Evolutionary conservation across 208 protist species (phyloP).

Genomic region (Wallacemonas collosoma): DNA sequence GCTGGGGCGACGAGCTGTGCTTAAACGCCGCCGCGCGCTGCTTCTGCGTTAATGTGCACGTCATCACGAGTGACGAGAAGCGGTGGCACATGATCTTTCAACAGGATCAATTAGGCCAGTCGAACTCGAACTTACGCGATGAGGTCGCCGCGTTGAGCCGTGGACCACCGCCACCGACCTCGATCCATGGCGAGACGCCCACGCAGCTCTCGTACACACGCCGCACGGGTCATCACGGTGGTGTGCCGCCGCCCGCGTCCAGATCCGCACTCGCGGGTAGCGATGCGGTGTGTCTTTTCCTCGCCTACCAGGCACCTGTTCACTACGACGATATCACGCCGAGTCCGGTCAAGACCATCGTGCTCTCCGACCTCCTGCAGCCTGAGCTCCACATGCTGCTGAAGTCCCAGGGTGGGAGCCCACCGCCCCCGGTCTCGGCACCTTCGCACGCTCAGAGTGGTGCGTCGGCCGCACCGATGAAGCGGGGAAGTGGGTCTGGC

Average conservation of each 20-base stretch:
- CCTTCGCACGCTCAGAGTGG: background rate
- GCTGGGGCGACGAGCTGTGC: constrained; percentile 87
- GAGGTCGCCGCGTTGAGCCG: background rate
- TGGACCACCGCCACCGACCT: background rate
- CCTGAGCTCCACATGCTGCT: constrained; percentile 43
- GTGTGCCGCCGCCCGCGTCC: background rate
- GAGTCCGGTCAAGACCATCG: constrained; percentile 27
- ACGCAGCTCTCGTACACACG: constrained; percentile 17
- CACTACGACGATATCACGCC: constrained; percentile 84
- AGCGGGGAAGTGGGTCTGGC: no score
- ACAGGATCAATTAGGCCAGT: constrained; percentile 56
- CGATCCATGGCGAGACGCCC: background rate
- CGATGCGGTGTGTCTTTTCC: constrained; percentile 58
- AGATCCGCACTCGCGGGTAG: background rate
- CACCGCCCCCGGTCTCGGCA: background rate
- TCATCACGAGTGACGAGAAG: constrained; percentile 75
- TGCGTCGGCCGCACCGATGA: background rate
- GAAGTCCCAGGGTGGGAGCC: constrained; percentile 11
- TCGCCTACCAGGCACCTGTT: constrained; percentile 72
- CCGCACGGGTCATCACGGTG: background rate
- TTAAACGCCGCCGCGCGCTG: constrained; percentile 82
- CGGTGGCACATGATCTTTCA: constrained; percentile 86
- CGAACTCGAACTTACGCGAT: constrained; percentile 18
- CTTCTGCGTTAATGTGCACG: constrained; percentile 84
- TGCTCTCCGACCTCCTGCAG: constrained; percentile 46